Base-by-base conservation (phyloP, 768 basidiomycete genomes). In the Russula abietina region DNA sequence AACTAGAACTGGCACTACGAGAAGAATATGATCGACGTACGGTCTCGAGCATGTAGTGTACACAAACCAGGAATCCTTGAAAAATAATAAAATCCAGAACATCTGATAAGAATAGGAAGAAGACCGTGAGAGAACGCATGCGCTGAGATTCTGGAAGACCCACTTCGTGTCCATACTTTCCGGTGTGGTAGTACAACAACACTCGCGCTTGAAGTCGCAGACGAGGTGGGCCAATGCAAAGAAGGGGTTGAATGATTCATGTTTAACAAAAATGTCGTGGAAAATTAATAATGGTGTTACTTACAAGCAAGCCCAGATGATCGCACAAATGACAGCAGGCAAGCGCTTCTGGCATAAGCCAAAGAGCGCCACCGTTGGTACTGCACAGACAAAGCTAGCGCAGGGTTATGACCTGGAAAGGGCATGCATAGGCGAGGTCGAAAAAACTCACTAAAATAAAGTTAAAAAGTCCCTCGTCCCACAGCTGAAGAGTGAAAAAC, bases 41-140 rank as follows among this genome's bases (percentile, higher is more conserved):
- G 41, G 75, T 74, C 70, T 80, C 81, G 43, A 77, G 76, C 62
- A 78, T 75, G 60, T 74, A 77, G 52, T 76, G 75, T 4, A 89
- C 82, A 70, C 88, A 91, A 22, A 94, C 81, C 63, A 96, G 75
- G 73, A 95, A 93, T 4, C 75, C 78, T 64, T 93, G 88, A 72
- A 89, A 95, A n/a, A 90, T 69, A 57, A 87, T 73, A 69, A 90
- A 88, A 75, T 87, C 84, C 69, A 89, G 79, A 73, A 85, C 77
- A 70, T 80, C 84, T 86, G 65, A 53, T 11, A 39, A 45, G 33
- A 17, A 30, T 3, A 1, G 10, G 53, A 22, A 24, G 30, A 52
- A 28, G n/a, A 59, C 51, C 19, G 49, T 70, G 26, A 68, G 56
- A 43, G n/a, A n/a, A 50, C 32, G 11, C 33, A 28, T 11, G 56